Evolutionary conservation across 768 basidiomycete genomes (phyloP).

Genomic region (Dacryopinax spathularia): DNA sequence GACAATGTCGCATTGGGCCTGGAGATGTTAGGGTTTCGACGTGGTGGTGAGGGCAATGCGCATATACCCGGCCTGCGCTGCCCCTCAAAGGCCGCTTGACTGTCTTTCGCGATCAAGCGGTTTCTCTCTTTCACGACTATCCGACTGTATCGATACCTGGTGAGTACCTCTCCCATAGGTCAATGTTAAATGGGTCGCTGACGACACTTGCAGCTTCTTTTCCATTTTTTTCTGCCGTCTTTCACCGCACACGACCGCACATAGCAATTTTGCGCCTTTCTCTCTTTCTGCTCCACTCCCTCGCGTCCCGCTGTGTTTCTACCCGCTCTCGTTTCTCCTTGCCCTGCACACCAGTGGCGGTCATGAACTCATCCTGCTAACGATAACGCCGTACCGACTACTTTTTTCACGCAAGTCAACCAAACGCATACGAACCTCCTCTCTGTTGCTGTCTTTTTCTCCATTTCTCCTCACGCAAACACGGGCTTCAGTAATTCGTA

Average conservation of each 20-base stretch:
- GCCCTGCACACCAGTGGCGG: neutral
- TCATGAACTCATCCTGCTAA: neutral
- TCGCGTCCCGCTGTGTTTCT: too few relatives aligned
- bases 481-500: neutral
- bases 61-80: slow-evolving; percentile 2
- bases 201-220: neutral
- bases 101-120: neutral
- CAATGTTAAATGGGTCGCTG: neutral
- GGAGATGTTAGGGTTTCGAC: neutral
- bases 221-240: neutral
- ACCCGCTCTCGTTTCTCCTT: neutral
- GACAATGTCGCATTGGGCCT: too few relatives aligned
- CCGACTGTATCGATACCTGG: slow-evolving; percentile 1
- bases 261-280: neutral
- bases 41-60: neutral
- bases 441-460: neutral
- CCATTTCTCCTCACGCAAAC: neutral
- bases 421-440: neutral
- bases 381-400: neutral
- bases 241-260: neutral
- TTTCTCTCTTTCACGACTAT: neutral
- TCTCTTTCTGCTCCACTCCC: neutral
- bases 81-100: neutral
- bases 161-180: neutral
- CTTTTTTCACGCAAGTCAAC: neutral